Base-by-base conservation (phyloP, 805 yeast species). In the Yarrowia keelungensis region DNA sequence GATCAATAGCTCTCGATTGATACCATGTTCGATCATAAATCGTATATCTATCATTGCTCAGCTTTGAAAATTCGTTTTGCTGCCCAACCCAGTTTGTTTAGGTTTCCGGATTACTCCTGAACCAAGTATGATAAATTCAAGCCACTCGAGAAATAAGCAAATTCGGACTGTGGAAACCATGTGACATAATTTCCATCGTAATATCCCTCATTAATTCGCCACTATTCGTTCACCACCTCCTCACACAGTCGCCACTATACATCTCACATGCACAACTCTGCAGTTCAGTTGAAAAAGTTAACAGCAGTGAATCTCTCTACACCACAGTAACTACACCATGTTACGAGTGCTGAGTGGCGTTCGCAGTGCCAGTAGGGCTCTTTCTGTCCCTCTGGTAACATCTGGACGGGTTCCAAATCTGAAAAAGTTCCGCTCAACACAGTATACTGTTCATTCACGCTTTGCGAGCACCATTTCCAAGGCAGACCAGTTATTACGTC, bases 261-360 rank as follows among this genome's bases (percentile, higher is more conserved):
- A 11, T 36, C 39, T 49, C 53, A 15, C 12, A 49, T 32, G 53
- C 53, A 49, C 7, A 19, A 5, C 4, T 4, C 54, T 50, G 54
- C 39, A 50, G 14, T 2, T 8, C 1, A 10, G n/a, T 5, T 9
- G 15, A 53, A 53, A 53, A 53, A 53, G 59, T 53, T 53, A 45
- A 19, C 45, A 2, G 14, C 43, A 38, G 12, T 14, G 8, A 32
- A 12, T 8, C 2, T 10, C 59, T 35, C 59, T 45, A 53, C 59
- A 53, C 59, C 19, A 53, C 45, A 36, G 11, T 12, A 5, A 8
- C 2, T 5, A 16, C 19, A 49, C 39, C 26, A 53, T 53, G 59
- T 38, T 53, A 39, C 59, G 59, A 22, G 36, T 39, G 19, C n/a
- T 53, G 59, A 19, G 10, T 39, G 59, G 59, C 59, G 45, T 53